Evolutionary conservation across 306 rosid species (phyloP).

Genomic region (Rubus parviflorus): DNA sequence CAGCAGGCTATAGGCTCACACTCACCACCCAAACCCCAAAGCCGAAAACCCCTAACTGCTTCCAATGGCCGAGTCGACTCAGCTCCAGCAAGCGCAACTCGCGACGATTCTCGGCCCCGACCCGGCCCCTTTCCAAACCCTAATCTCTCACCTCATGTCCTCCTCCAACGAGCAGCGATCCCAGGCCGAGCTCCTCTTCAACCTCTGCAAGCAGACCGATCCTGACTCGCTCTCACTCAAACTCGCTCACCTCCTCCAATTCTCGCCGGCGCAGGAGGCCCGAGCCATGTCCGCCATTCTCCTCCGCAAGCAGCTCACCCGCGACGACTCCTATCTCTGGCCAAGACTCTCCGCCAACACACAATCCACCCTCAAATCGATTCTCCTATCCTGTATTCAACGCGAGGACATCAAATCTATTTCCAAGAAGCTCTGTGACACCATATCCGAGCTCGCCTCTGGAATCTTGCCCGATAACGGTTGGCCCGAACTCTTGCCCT

Average conservation of each 20-base stretch:
- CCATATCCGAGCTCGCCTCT: slow-evolving; percentile 92
- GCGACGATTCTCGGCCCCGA: slow-evolving; percentile 88
- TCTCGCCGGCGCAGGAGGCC: slow-evolving; percentile 63
- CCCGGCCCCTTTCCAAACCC: slow-evolving; percentile 68
- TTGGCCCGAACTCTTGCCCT: slow-evolving; percentile 90
- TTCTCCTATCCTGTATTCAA: slow-evolving; percentile 71
- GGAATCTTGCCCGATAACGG: slow-evolving; percentile 81
- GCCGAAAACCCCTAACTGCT: slow-evolving; percentile 30
- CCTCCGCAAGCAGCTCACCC: slow-evolving; percentile 91
- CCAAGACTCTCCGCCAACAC: slow-evolving; percentile 64
- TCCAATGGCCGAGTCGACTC: slow-evolving; percentile 59
- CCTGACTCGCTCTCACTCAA: slow-evolving; percentile 76
- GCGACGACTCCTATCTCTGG: slow-evolving; percentile 90
- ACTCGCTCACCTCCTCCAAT: slow-evolving; percentile 83
- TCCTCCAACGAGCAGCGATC: slow-evolving; percentile 88
- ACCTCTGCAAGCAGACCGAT: slow-evolving; percentile 91
- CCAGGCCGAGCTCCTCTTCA: slow-evolving; percentile 83
- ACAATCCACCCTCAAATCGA: slow-evolving; percentile 73
- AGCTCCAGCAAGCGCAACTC: slow-evolving; percentile 80
- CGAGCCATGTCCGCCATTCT: slow-evolving; percentile 98
- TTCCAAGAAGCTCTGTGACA: slow-evolving; percentile 81
- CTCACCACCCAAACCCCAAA: not conserved
- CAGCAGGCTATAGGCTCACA: not conserved
- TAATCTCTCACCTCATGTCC: slow-evolving; percentile 89
- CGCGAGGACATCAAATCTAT: slow-evolving; percentile 69